Base-by-base conservation (phyloP, 1,284 basidiomycete genomes). In the Bondarzewia mesenterica region DNA sequence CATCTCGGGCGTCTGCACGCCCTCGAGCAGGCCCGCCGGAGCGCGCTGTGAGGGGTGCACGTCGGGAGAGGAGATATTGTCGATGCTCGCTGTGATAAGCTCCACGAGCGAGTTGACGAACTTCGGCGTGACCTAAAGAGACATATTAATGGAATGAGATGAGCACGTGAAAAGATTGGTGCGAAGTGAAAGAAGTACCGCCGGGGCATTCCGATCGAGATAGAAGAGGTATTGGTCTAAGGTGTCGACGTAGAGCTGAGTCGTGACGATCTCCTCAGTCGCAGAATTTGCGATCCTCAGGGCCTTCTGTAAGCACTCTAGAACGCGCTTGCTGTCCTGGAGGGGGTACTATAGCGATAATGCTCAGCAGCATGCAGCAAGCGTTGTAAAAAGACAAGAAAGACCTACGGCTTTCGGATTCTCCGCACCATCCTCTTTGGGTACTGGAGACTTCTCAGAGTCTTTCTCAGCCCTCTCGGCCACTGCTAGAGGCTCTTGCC, bases 91-190 rank as follows among this genome's bases (percentile, higher is more conserved):
- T 0, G 90, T 89, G 64, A 96, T 93, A 27, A 96, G 77, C 60
- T 96, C 93, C 20, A 96, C 90, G 42, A 96, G 78, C 52, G 86
- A 90, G 67, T 94, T 95, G 54, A 96, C 85, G 58, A 94, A 96
- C 70, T 94, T 95, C 14, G 93, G 82, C 25, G 91, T 89, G 48
- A 93, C 77, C 89, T 92, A 60, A 32, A 29, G 12, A 12, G 20
- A 47, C 25, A 38, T 52, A 18, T 56, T 46, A 39, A 49, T 47
- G 36, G 14, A 16, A 20, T 40, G 25, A 46, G 35, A 35, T 42
- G 21, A 40, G 18, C 8, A 20, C 22, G 8, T 40, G 44, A 39
- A 5, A 40, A 42, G 44, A 5, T 25, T 14, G 42, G 7, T 47
- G 25, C 8, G 39, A 14, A 23, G 39, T 4, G 20, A 12, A 12